Percentiles rank a stretch among this genome's conserved stretches.
phyloP scores from a whole-genome alignment of 23 red algal genomes.

The Gracilariopsis chorda region DNA sequence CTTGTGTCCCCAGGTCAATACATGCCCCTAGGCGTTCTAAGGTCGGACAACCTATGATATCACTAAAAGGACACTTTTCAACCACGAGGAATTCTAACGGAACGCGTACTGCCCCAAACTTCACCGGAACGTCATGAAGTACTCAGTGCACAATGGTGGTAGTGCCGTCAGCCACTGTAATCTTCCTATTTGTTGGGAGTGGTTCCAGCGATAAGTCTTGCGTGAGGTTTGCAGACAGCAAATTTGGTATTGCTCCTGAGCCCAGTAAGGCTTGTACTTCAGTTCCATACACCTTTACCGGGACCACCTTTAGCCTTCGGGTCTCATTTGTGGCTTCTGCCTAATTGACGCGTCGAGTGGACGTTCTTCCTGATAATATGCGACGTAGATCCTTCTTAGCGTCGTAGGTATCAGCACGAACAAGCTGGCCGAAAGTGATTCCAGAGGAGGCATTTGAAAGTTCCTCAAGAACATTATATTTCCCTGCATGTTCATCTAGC shows the following conservation, averaged over 20 bases:
- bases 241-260: not conserved
- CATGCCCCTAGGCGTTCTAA: not conserved
- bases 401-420: not conserved
- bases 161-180: not conserved
- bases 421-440: conserved; percentile 9
- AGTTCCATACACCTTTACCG: not conserved
- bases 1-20: not conserved
- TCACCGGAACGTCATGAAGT: not conserved
- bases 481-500: conserved; percentile 24
- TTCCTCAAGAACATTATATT: not conserved
- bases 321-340: not conserved
- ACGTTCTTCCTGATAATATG: not conserved
- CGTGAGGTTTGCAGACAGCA: not conserved
- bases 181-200: not conserved
- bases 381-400: conserved; percentile 2
- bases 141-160: not conserved
- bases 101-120: not conserved
- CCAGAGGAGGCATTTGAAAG: not conserved
- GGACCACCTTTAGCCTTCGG: not conserved
- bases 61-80: not conserved
- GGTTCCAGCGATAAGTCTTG: not conserved
- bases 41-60: not conserved
- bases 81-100: conserved; percentile 6
- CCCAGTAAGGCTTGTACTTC: not conserved
- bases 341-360: too few relatives aligned